phyloP scores from a whole-genome alignment of 257 asterid genomes.

The Penstemon eatonii region DNA sequence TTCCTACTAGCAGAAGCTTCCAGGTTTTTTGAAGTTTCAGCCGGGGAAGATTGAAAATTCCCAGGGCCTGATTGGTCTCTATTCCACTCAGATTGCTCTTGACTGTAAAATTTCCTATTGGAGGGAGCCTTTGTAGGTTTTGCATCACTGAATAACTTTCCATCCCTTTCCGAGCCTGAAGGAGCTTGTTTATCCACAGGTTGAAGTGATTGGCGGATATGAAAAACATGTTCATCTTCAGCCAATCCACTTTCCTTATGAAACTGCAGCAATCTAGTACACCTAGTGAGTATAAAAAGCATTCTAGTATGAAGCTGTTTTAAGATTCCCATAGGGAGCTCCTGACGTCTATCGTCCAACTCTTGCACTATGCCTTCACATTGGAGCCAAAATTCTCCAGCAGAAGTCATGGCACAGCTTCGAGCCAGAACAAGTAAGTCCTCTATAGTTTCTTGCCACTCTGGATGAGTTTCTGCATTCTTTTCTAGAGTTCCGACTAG shows the following conservation, averaged over 20 bases:
- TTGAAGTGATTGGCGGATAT: conserved; percentile 56
- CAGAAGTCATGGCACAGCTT: conserved; percentile 90
- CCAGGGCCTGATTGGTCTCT: conserved; percentile 48
- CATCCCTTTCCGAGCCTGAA: conserved; percentile 42
- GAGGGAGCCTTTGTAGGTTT: conserved; percentile 46
- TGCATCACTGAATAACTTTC: conserved; percentile 44
- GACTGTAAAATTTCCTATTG: conserved; percentile 81
- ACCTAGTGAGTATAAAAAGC: conserved; percentile 98
- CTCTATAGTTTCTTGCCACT: conserved; percentile 96
- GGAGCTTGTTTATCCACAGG: conserved; percentile 60
- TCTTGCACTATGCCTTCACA: conserved; percentile 99
- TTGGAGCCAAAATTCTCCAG: conserved; percentile 98
- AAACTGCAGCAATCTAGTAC: conserved; percentile 91
- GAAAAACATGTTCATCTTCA: conserved; percentile 72
- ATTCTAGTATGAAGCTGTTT: conserved; percentile 98
- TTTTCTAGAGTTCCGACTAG: conserved; percentile 87
- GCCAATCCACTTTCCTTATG: conserved; percentile 95
- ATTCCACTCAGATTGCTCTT: conserved; percentile 87
- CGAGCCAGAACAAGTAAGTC: conserved; percentile 91
- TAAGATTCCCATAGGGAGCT: conserved; percentile 84
- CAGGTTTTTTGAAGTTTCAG: conserved; percentile 47
- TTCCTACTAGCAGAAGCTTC: conserved; percentile 60
- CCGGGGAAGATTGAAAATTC: conserved; percentile 40
- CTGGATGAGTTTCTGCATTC: conserved; percentile 88
- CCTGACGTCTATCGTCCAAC: conserved; percentile 95